A percentile compares a stretch with the other conserved stretches of the same genome.
Conservation (phyloP, 192 early-diverging fungal species). For the Mortierella claussenii region DNA sequence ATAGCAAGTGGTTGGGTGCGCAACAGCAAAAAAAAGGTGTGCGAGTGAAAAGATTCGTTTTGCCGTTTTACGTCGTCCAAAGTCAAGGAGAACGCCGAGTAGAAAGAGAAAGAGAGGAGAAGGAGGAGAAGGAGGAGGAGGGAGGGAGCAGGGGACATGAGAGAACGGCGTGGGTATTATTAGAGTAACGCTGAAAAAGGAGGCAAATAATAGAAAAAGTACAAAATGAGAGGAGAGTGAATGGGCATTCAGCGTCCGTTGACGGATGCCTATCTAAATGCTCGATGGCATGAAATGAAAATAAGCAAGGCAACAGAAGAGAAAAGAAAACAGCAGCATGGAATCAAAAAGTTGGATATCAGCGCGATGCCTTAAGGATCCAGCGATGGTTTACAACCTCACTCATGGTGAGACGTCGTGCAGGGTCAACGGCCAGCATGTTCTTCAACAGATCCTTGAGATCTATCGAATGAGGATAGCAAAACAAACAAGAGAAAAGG, state of each 20-base stretch:
- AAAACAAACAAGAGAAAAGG: not conserved
- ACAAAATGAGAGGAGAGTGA: too few species aligned
- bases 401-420: conserved; percentile 30
- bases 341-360: not conserved
- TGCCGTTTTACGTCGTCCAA: too few species aligned
- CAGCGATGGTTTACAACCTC: conserved; percentile 38
- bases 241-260: too few species aligned
- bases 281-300: not conserved
- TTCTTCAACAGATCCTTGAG: conserved; percentile 35
- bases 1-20: too few species aligned
- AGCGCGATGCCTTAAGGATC: conserved; percentile 14
- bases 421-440: conserved; percentile 43
- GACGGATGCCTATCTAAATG: too few species aligned
- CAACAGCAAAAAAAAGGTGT: too few species aligned
- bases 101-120: not conserved
- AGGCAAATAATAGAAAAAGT: too few species aligned
- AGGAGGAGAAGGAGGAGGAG: not conserved
- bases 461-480: too few species aligned
- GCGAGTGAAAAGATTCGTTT: too few species aligned
- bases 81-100: too few species aligned
- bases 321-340: not conserved
- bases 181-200: too few species aligned
- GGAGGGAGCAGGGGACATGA: not conserved
- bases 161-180: too few species aligned
- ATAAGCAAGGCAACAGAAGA: not conserved